Percentiles rank a stretch among this genome's conserved stretches.
Evolutionary conservation across 495 filamentous ascomycete species (phyloP).

Genomic region (Tuber microsphaerosporum): DNA sequence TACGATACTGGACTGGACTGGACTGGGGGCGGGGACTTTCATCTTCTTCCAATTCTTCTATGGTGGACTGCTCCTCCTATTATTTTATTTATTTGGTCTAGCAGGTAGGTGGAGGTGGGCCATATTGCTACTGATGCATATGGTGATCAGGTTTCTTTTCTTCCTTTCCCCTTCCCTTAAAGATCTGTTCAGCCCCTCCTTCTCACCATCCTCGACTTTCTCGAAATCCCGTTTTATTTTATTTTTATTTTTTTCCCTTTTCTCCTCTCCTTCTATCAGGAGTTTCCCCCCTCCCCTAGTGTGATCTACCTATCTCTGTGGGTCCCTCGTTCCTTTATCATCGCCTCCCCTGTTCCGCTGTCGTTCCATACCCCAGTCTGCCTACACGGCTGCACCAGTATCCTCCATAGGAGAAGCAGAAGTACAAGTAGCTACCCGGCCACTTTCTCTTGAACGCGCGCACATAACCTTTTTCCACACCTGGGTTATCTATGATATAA

Average conservation of each 20-base stretch:
- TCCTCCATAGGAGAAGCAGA: constrained; percentile 5
- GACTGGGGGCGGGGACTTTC: neutral
- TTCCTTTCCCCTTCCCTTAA: neutral
- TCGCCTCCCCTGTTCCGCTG: neutral
- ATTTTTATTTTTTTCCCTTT: neutral
- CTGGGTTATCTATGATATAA: constrained; percentile 16
- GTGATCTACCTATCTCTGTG: neutral
- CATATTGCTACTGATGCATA: neutral
- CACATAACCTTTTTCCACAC: constrained; percentile 6
- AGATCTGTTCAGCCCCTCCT: neutral
- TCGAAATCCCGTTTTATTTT: neutral
- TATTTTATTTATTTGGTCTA: neutral
- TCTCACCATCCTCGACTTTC: neutral
- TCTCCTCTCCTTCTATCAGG: neutral
- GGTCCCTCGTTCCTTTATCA: neutral
- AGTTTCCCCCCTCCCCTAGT: too few species aligned
- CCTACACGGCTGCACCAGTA: neutral
- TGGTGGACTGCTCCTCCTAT: neutral
- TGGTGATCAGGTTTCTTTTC: neutral
- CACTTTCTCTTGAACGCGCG: constrained; percentile 28
- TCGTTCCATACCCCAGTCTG: neutral
- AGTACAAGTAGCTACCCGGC: constrained; percentile 25
- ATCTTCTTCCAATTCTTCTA: constrained; percentile 2
- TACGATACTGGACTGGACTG: neutral
- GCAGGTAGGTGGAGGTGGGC: neutral